Base-by-base conservation (phyloP, 2,329 filamentous ascomycete species). In the Hymenoscyphus scutula region DNA sequence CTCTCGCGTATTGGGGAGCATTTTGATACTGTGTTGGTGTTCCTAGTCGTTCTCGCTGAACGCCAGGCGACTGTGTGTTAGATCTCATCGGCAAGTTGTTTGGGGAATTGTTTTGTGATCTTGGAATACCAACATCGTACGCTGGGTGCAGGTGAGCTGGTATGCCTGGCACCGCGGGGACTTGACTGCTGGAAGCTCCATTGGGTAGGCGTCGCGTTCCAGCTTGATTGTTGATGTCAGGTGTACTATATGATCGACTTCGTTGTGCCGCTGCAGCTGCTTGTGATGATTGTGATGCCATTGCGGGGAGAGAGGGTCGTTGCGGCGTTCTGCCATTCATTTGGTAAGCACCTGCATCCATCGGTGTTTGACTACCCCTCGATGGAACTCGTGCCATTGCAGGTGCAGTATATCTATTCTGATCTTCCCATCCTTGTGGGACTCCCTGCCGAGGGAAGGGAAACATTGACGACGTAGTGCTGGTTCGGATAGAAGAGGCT, bases 211-310 rank as follows among this genome's bases (percentile, higher is more conserved):
- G 76, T 72, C 85, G 80, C 66, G 86, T 81, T 72, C 82, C 82
- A 66, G 84, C 82, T 59, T 87, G 84, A 59, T 84, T 88, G 68
- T 96, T 91, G 70, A 97, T 97, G 74, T 98, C 93, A 7, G 95
- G 94, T 66, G 93, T 97, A 78, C 94, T 98, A 72, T 96, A 96
- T 41, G 93, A 97, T 67, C 95, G 86, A 77, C 91, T 89, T 68
- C 92, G 84, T 72, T 89, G 87, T 74, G 91, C 88, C 66, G 72
- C 66, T 57, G 64, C 62, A 62, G 62, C 68, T 19, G 82, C 79
- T 69, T 86, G 78, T 70, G 83, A 76, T 67, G 81, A 76, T 64
- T 79, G 77, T 29, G 81, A 79, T 17, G 87, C 81, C 82, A 91
- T 88, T 19, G 85, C 89, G 53, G 90, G 90, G 69, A 96, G 80